A percentile compares a stretch with the other conserved stretches of the same genome.
These are phyloP conservation scores for Amylostereum chailletii DNA, from an alignment of 1,284 basidiomycete genomes.

Conservation along the genomic window DNA sequence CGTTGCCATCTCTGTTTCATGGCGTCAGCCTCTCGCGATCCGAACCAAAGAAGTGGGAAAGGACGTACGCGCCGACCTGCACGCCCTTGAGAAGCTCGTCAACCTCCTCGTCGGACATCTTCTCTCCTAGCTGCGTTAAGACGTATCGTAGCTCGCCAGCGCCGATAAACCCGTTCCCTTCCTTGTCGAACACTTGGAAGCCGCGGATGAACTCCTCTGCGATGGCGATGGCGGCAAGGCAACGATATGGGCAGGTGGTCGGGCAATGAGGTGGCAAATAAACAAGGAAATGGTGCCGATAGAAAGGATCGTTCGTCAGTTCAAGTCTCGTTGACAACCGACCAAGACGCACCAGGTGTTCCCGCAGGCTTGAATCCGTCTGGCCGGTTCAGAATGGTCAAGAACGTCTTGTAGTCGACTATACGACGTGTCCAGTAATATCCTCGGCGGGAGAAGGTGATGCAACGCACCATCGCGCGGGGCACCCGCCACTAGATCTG, in stretches of 20 bases:
- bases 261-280: background rate
- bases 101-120: slow-evolving; percentile 96
- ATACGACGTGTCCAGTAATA: background rate
- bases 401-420: slow-evolving; percentile 89
- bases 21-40: background rate
- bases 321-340: too few relatives aligned
- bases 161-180: slow-evolving; percentile 94
- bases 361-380: slow-evolving; percentile 97
- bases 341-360: slow-evolving; percentile 60
- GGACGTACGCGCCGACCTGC: slow-evolving; percentile 73
- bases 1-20: slow-evolving; percentile 80
- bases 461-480: slow-evolving; percentile 64
- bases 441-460: background rate
- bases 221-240: background rate
- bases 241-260: background rate
- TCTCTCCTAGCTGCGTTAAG: slow-evolving; percentile 92
- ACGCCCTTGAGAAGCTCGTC: slow-evolving; percentile 96
- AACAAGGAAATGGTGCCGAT: too few relatives aligned
- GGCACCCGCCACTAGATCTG: slow-evolving; percentile 67
- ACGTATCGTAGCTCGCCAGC: slow-evolving; percentile 91
- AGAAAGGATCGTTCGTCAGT: too few relatives aligned
- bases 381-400: slow-evolving; percentile 87
- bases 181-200: slow-evolving; percentile 99
- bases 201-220: slow-evolving; percentile 98
- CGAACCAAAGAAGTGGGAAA: slow-evolving; percentile 1